Evolutionary conservation across 805 yeast genomes (phyloP).

Genomic region (Candida manassasensis): DNA sequence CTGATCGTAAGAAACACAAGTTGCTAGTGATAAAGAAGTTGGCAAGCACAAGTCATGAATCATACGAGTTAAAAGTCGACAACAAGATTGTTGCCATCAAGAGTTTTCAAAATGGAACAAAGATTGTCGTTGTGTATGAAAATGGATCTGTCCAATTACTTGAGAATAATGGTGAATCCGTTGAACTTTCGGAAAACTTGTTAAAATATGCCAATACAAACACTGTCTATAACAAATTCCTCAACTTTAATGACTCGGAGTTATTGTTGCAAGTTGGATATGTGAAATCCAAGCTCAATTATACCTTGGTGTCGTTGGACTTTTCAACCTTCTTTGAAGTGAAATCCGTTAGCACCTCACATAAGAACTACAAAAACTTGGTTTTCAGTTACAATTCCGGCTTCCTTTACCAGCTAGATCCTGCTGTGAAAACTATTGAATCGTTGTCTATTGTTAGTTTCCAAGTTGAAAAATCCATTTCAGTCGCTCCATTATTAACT

Average conservation of each 20-base stretch:
- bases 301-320: conserved; percentile 22
- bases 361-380: conserved; percentile 3
- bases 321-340: conserved; percentile 19
- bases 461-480: conserved; percentile 15
- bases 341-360: conserved; percentile 8
- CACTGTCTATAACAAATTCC: conserved; percentile 6
- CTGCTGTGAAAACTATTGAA: conserved; percentile 12
- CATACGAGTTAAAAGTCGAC: conserved; percentile 8
- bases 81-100: conserved; percentile 14
- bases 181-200: conserved; percentile 7
- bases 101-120: conserved; percentile 22
- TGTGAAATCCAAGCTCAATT: conserved; percentile 11
- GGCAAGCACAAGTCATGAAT: conserved; percentile 4
- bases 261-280: conserved; percentile 4
- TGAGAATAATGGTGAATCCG: conserved; percentile 9
- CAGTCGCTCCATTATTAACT: conserved; percentile 15
- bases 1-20: conserved; percentile 30
- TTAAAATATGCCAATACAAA: neutral
- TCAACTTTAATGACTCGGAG: conserved; percentile 5
- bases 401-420: conserved; percentile 20
- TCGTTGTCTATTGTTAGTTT: conserved; percentile 22
- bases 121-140: conserved; percentile 17
- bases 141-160: conserved; percentile 13
- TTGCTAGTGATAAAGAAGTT: conserved; percentile 19
- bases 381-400: conserved; percentile 23